A percentile compares a stretch with the other conserved stretches of the same genome.
These are phyloP conservation scores for Arthrobotrys pseudoclavata DNA, from an alignment of 2,329 filamentous ascomycete species.

Conservation along the genomic window DNA sequence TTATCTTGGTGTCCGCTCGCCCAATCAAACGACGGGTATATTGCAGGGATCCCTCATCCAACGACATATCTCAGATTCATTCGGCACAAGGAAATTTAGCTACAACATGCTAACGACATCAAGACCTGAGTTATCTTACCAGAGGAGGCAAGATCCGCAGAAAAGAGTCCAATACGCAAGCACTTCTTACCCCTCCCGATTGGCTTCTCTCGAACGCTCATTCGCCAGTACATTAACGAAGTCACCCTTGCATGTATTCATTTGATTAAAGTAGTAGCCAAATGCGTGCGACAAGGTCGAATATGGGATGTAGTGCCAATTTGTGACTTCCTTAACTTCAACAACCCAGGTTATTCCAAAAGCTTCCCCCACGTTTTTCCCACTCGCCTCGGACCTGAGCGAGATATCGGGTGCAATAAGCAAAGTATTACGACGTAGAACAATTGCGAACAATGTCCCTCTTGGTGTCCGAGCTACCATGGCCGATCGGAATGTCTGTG, in stretches of 20 bases:
- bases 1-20: constrained; percentile 34
- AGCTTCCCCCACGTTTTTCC: constrained; percentile 52
- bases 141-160: constrained; percentile 42
- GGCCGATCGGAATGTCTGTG: constrained; percentile 39
- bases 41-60: constrained; percentile 44
- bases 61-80: constrained; percentile 28
- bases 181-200: constrained; percentile 18
- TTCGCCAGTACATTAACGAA: constrained; percentile 13
- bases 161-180: constrained; percentile 8
- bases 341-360: constrained; percentile 27
- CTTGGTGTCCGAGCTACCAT: constrained; percentile 27
- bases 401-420: constrained; percentile 48
- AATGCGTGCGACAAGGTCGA: constrained; percentile 33
- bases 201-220: constrained; percentile 12
- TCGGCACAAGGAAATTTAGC: constrained; percentile 24
- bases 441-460: constrained; percentile 41
- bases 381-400: constrained; percentile 46
- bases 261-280: constrained; percentile 18
- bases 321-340: constrained; percentile 43
- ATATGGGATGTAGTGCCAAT: constrained; percentile 53
- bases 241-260: constrained; percentile 34
- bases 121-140: constrained; percentile 25
- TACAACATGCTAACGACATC: constrained; percentile 37
- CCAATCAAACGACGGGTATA: constrained; percentile 35
- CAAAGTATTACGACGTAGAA: constrained; percentile 40